A percentile compares a stretch with the other conserved stretches of the same genome.
These are phyloP conservation scores for Monosporozyma unispora DNA, from an alignment of 805 yeast genomes.

Conservation along the genomic window DNA sequence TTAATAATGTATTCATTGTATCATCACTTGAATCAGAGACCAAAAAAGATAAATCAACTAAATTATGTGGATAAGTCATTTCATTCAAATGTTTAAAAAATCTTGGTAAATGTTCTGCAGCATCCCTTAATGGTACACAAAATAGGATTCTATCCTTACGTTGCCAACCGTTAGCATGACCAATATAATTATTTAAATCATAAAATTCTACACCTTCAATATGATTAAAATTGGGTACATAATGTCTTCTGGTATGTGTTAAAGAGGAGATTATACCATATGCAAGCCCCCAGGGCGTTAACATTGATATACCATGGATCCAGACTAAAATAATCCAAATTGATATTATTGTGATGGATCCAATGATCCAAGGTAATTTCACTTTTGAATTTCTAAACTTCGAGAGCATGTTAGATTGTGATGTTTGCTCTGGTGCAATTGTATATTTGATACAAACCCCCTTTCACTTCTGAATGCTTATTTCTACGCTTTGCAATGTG, in stretches of 20 bases:
- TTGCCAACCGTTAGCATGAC: constrained; percentile 72
- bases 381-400: neutral
- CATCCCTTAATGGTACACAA: constrained; percentile 88
- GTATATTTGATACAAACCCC: no score
- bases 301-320: constrained; percentile 1
- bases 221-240: constrained; percentile 31
- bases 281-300: neutral
- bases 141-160: constrained; percentile 68
- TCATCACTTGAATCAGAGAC: constrained; percentile 87
- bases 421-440: no score
- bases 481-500: no score
- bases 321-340: constrained; percentile 5
- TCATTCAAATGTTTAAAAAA: constrained; percentile 74
- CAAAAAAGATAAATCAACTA: constrained; percentile 74
- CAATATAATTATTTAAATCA: constrained; percentile 59
- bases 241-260: constrained; percentile 10
- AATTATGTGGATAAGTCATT: constrained; percentile 78
- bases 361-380: neutral
- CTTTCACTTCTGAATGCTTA: no score
- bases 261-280: constrained; percentile 3
- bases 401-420: neutral
- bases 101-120: constrained; percentile 82
- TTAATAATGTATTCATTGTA: constrained; percentile 61
- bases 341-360: neutral
- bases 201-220: constrained; percentile 50